Conservation (phyloP, 2,329 filamentous ascomycete genomes). For the Nectriaceae sp. region DNA sequence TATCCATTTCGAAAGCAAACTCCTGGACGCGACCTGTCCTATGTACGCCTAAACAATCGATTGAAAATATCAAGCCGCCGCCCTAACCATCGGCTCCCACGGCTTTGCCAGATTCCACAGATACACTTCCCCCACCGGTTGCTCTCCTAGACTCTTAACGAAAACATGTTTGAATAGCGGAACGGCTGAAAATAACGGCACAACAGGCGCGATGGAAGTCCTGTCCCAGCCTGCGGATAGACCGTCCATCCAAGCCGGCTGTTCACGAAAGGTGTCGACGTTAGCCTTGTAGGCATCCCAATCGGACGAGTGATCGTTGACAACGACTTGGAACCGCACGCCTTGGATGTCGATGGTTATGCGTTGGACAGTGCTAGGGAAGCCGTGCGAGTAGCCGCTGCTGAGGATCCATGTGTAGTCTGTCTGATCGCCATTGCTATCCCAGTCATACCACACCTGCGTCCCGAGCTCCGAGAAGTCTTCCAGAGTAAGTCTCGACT, state of each 20-base stretch:
- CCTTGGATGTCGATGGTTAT: constrained; percentile 42
- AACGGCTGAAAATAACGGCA: constrained; percentile 29
- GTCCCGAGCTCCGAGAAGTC: constrained; percentile 41
- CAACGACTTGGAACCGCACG: constrained; percentile 40
- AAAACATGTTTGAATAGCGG: constrained; percentile 38
- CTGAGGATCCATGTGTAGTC: constrained; percentile 40
- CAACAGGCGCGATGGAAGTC: constrained; percentile 25
- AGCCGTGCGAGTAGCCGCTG: constrained; percentile 34
- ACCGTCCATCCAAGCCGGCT: constrained; percentile 29
- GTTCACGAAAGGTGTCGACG: constrained; percentile 36
- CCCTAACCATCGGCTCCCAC: constrained; percentile 47
- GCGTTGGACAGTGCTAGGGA: constrained; percentile 35
- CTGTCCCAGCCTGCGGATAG: constrained; percentile 32
- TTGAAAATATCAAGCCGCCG: constrained; percentile 29
- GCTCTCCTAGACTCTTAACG: constrained; percentile 36
- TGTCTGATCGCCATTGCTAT: constrained; percentile 38
- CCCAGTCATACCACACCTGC: constrained; percentile 45
- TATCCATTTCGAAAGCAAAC: background rate
- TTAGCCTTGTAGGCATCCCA: constrained; percentile 34
- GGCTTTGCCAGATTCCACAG: constrained; percentile 43
- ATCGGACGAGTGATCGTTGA: constrained; percentile 38
- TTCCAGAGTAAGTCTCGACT: constrained; percentile 39
- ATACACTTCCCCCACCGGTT: constrained; percentile 38
- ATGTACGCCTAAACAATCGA: constrained; percentile 2
- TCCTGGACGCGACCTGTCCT: constrained; percentile 3